Conservation (phyloP, 352 stramenopile genomes). For the Phytophthora hibernalis region DNA sequence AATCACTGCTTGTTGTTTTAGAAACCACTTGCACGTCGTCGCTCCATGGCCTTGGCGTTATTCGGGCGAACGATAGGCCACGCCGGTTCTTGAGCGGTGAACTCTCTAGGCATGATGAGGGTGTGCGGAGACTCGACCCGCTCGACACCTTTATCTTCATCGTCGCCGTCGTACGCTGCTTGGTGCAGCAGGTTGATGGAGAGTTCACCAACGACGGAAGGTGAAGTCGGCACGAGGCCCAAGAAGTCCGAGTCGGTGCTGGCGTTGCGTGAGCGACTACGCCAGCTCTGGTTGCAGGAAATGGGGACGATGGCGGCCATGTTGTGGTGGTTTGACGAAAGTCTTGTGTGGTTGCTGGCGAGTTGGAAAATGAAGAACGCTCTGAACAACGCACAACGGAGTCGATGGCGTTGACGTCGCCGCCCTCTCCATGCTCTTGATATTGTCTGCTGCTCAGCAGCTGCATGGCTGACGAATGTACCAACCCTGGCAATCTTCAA, state of each 20-base stretch:
- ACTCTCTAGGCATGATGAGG: slow-evolving; percentile 57
- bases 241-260: slow-evolving; percentile 48
- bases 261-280: slow-evolving; percentile 57
- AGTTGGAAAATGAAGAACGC: slow-evolving; percentile 11
- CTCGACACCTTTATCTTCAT: slow-evolving; percentile 47
- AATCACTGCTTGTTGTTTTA: slow-evolving; percentile 1
- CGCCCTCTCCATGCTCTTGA: background rate
- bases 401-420: background rate
- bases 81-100: slow-evolving; percentile 22
- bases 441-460: slow-evolving; percentile 9
- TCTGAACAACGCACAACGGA: slow-evolving; percentile 1
- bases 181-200: slow-evolving; percentile 19
- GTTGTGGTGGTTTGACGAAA: background rate
- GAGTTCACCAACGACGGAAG: slow-evolving; percentile 8
- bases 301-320: slow-evolving; percentile 70
- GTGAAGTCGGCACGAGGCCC: slow-evolving; percentile 16
- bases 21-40: slow-evolving; percentile 45
- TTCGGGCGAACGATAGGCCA: slow-evolving; percentile 14
- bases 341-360: slow-evolving; percentile 15
- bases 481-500: slow-evolving; percentile 24
- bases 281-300: slow-evolving; percentile 61
- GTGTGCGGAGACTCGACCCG: slow-evolving; percentile 43
- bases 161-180: slow-evolving; percentile 19
- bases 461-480: slow-evolving; percentile 30
- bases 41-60: slow-evolving; percentile 49